Evolutionary conservation across 306 rosid species (phyloP).

Genomic region (Ziziphus jujuba): DNA sequence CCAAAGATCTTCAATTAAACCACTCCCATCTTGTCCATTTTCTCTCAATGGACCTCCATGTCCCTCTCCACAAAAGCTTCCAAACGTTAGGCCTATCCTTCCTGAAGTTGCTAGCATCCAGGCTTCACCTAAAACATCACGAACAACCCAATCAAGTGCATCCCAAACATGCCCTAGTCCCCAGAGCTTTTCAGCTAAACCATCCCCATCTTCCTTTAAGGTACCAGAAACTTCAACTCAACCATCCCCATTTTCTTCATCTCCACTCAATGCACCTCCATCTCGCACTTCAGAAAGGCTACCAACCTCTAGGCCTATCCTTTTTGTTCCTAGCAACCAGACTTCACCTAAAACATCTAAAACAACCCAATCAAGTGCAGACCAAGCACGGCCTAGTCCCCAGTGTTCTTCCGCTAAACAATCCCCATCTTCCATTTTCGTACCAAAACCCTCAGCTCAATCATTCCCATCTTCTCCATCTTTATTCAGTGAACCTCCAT

Average conservation of each 20-base stretch:
- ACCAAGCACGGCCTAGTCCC: not conserved
- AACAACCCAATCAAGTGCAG: not conserved
- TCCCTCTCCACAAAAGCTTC: too few species aligned
- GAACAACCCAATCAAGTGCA: not conserved
- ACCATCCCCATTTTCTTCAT: not conserved
- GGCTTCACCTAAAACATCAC: not conserved
- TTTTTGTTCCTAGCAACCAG: not conserved
- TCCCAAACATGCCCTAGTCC: not conserved
- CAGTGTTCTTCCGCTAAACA: not conserved
- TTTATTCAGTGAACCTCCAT: not conserved
- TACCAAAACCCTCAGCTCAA: not conserved
- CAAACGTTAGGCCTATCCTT: not conserved
- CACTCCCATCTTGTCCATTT: not conserved
- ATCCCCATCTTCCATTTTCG: not conserved
- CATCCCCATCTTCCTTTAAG: conserved; percentile 4
- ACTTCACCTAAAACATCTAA: not conserved
- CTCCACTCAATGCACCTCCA: not conserved
- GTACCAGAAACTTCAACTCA: too few species aligned
- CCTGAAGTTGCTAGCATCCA: not conserved
- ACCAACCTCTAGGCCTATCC: not conserved
- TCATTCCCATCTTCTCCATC: not conserved
- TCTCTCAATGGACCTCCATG: not conserved
- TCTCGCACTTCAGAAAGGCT: conserved; percentile 3
- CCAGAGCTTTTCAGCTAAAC: not conserved
- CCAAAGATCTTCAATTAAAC: conserved; percentile 3